phyloP scores from a whole-genome alignment of 1,284 basidiomycete genomes.

The Austroboletus novae-zelandiae region DNA sequence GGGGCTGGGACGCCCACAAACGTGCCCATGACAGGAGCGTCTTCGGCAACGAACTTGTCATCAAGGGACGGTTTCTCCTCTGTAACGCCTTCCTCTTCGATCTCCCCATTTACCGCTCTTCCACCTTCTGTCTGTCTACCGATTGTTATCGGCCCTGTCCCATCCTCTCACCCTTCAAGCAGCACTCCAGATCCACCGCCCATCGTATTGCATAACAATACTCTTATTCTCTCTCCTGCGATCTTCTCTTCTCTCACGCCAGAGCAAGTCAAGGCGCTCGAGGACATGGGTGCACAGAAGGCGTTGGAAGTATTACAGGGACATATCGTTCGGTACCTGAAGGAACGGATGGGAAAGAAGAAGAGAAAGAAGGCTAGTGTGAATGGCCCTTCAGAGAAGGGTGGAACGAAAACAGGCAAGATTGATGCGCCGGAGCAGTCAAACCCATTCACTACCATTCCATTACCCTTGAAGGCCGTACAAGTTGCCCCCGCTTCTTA shows the following conservation, averaged over 20 bases:
- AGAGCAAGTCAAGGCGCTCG: conserved; percentile 73
- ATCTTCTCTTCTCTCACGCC: conserved; percentile 80
- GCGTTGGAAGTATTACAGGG: conserved; percentile 81
- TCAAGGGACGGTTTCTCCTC: conserved; percentile 11
- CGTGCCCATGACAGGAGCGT: not conserved
- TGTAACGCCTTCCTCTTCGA: conserved; percentile 13
- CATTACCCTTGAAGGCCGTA: conserved; percentile 32
- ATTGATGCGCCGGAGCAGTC: conserved; percentile 15
- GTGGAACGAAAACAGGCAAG: conserved; percentile 7
- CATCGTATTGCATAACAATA: conserved; percentile 84
- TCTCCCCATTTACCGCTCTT: conserved; percentile 21
- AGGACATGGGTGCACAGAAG: conserved; percentile 79
- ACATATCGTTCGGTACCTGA: conserved; percentile 82
- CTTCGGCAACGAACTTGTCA: not conserved
- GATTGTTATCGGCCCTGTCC: conserved; percentile 59
- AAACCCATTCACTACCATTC: conserved; percentile 39
- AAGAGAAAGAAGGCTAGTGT: conserved; percentile 29
- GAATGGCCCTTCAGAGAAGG: conserved; percentile 9
- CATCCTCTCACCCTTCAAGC: conserved; percentile 41
- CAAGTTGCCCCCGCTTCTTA: conserved; percentile 13
- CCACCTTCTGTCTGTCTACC: conserved; percentile 46
- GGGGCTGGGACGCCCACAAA: not conserved
- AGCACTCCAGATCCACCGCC: conserved; percentile 53
- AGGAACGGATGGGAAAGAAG: conserved; percentile 60
- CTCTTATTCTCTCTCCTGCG: conserved; percentile 78